Evolutionary conservation across 2,329 filamentous ascomycete genomes (phyloP).

Genomic region (Pezicula carpinea): DNA sequence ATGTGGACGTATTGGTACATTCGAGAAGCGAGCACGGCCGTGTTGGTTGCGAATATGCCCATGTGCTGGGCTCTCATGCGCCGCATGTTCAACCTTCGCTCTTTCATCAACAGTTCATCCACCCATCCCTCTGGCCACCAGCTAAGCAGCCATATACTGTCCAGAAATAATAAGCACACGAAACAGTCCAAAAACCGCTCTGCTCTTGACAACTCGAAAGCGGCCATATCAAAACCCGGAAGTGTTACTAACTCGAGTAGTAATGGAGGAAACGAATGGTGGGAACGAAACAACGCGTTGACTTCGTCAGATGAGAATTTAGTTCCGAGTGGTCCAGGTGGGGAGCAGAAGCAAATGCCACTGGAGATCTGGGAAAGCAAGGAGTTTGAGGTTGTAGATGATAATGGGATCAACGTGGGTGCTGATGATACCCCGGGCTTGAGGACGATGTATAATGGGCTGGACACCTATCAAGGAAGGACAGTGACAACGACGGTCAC

Average conservation of each 20-base stretch:
- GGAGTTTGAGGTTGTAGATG: slow-evolving; percentile 13
- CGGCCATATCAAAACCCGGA: too few relatives aligned
- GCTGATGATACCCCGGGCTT: not conserved
- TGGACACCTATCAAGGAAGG: not conserved
- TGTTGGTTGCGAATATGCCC: slow-evolving; percentile 49
- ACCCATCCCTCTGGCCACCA: not conserved
- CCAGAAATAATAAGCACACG: not conserved
- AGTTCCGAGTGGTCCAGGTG: not conserved
- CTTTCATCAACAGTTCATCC: slow-evolving; percentile 12
- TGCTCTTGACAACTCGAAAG: not conserved
- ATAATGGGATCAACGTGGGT: not conserved
- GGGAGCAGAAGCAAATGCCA: slow-evolving; percentile 6
- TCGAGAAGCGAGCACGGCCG: slow-evolving; percentile 46
- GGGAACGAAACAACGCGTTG: not conserved
- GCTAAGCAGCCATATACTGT: not conserved
- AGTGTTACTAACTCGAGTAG: not conserved
- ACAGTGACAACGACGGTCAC: not conserved
- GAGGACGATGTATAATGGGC: not conserved
- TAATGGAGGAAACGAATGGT: not conserved
- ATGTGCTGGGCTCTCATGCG: slow-evolving; percentile 48
- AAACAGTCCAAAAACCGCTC: not conserved
- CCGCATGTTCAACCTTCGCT: slow-evolving; percentile 31
- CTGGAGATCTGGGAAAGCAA: slow-evolving; percentile 21
- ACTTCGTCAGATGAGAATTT: not conserved
- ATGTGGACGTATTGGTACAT: slow-evolving; percentile 43